Percentiles rank a stretch among this genome's conserved stretches.
These are phyloP conservation scores for Pelargonium nanum DNA, from an alignment of 345 rosid genomes.

Conservation along the genomic window DNA sequence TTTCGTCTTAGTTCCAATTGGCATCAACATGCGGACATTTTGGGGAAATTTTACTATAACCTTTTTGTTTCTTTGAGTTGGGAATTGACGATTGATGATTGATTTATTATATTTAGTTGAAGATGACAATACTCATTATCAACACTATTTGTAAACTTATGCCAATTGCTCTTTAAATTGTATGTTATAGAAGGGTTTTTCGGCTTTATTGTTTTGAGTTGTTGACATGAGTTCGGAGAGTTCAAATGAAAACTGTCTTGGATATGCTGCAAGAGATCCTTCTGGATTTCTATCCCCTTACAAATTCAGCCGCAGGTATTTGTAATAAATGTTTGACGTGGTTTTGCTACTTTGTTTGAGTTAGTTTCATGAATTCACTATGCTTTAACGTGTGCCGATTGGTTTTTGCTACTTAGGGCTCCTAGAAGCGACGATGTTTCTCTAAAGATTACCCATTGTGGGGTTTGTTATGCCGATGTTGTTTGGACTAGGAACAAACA, in stretches of 20 bases:
- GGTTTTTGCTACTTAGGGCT: slow-evolving; percentile 31
- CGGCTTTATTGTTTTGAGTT: neutral
- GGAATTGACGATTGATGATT: too few relatives aligned
- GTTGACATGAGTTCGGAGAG: slow-evolving; percentile 22
- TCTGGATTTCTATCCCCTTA: slow-evolving; percentile 62
- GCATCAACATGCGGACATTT: too few relatives aligned
- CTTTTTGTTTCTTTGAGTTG: too few relatives aligned
- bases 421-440: slow-evolving; percentile 58
- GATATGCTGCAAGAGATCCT: slow-evolving; percentile 64
- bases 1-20: too few relatives aligned
- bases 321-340: neutral
- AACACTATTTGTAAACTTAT: too few relatives aligned
- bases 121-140: too few relatives aligned
- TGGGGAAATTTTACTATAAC: too few relatives aligned
- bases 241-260: slow-evolving; percentile 29
- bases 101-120: too few relatives aligned
- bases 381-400: neutral
- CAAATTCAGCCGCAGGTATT: slow-evolving; percentile 55
- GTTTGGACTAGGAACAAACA: slow-evolving; percentile 54
- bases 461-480: slow-evolving; percentile 85
- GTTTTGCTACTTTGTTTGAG: neutral
- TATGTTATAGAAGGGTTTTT: too few relatives aligned
- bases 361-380: neutral
- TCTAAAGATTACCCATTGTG: slow-evolving; percentile 72
- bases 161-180: too few relatives aligned